Conservation (phyloP, 345 rosid species). For the Balakata baccata region DNA sequence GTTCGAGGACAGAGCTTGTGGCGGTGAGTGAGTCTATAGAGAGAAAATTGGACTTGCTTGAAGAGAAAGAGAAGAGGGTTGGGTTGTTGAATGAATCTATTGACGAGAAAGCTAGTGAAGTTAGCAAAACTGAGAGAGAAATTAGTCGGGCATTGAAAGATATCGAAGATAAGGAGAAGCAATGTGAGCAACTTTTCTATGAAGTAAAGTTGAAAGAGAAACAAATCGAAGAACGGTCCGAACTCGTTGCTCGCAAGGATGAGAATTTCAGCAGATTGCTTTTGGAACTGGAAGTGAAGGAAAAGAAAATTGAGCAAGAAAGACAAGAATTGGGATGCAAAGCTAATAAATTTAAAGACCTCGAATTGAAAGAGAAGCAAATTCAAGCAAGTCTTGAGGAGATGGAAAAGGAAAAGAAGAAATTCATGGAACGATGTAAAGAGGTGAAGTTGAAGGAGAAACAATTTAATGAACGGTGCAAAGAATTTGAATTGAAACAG, state of each 20-base stretch:
- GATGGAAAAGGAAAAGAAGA: slow-evolving; percentile 29
- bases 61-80: neutral
- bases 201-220: slow-evolving; percentile 17
- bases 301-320: slow-evolving; percentile 12
- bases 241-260: neutral
- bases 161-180: neutral
- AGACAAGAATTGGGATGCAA: slow-evolving; percentile 12
- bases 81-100: neutral
- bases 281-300: slow-evolving; percentile 21
- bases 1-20: slow-evolving; percentile 10
- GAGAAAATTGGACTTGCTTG: neutral
- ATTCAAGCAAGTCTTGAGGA: slow-evolving; percentile 13
- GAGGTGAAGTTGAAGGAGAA: slow-evolving; percentile 20
- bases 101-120: slow-evolving; percentile 13
- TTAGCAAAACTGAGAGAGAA: slow-evolving; percentile 4
- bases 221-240: slow-evolving; percentile 20
- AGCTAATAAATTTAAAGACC: slow-evolving; percentile 14
- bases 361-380: slow-evolving; percentile 10
- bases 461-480: slow-evolving; percentile 12
- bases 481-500: slow-evolving; percentile 32
- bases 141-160: neutral
- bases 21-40: neutral
- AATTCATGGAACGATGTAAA: slow-evolving; percentile 18
- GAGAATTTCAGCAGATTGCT: neutral
- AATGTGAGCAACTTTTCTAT: neutral